Percentiles rank a stretch among this genome's conserved stretches.
Evolutionary conservation across 2,329 filamentous ascomycete genomes (phyloP).

Genomic region (Camillea tinctor): DNA sequence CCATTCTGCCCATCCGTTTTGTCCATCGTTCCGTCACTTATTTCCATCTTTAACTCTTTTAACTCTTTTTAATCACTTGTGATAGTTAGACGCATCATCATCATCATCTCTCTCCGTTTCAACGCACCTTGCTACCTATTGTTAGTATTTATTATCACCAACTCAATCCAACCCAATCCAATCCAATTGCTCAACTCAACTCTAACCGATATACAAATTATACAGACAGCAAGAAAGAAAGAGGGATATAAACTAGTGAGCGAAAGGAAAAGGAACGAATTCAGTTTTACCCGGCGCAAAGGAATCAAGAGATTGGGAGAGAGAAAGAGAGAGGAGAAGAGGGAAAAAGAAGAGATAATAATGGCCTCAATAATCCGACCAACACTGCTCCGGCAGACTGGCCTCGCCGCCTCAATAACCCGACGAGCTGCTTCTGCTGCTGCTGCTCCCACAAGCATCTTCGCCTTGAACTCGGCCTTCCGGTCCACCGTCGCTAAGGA

Average conservation of each 20-base stretch:
- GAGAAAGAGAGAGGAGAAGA: not conserved
- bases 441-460: constrained; percentile 28
- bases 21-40: too few species aligned
- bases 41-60: too few species aligned
- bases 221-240: too few species aligned
- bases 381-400: constrained; percentile 54
- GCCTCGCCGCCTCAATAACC: constrained; percentile 40
- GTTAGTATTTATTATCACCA: constrained; percentile 2
- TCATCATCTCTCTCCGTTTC: too few species aligned
- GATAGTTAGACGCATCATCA: constrained; percentile 29
- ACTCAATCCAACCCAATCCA: too few species aligned
- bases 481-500: constrained; percentile 33
- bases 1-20: too few species aligned
- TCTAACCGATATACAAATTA: not conserved
- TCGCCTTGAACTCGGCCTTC: constrained; percentile 32
- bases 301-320: not conserved
- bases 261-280: not conserved
- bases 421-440: constrained; percentile 33
- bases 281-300: too few species aligned
- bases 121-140: constrained; percentile 14
- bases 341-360: not conserved
- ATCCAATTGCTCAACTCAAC: not conserved
- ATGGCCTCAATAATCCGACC: constrained; percentile 60
- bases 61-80: too few species aligned
- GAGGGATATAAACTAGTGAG: not conserved